Conservation (phyloP, 768 basidiomycete species). For the Artomyces pyxidatus region DNA sequence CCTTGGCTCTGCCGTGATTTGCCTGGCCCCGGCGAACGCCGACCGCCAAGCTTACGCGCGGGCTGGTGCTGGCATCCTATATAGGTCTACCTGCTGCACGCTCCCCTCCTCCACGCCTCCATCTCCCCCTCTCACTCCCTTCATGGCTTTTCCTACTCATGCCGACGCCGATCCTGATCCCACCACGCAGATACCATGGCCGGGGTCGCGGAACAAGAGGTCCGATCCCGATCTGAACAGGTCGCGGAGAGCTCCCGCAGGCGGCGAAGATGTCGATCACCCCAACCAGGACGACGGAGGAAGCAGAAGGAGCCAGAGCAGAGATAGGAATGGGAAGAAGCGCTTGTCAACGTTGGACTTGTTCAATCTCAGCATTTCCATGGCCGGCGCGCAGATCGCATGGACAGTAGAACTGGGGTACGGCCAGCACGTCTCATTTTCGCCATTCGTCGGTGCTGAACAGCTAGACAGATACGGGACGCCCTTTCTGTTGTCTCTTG, state of each 20-base stretch:
- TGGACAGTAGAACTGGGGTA: slow-evolving; percentile 96
- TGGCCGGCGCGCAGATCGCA: slow-evolving; percentile 91
- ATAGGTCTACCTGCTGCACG: neutral
- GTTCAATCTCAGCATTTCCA: slow-evolving; percentile 78
- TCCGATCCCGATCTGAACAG: slow-evolving; percentile 18
- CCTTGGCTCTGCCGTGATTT: too few relatives aligned
- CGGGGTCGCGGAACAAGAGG: slow-evolving; percentile 22
- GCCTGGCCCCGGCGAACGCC: neutral
- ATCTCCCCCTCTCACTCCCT: neutral
- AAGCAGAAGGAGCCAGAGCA: slow-evolving; percentile 5
- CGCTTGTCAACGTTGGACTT: slow-evolving; percentile 36
- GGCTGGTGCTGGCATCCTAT: neutral
- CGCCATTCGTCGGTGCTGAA: slow-evolving; percentile 1
- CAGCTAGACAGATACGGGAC: slow-evolving; percentile 73
- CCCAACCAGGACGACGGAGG: neutral
- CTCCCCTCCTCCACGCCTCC: neutral
- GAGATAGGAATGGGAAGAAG: slow-evolving; percentile 23
- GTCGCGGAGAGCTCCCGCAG: neutral
- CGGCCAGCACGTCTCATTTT: neutral
- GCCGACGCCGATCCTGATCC: slow-evolving; percentile 58
- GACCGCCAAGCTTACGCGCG: too few relatives aligned
- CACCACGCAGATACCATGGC: slow-evolving; percentile 77
- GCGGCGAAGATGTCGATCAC: neutral
- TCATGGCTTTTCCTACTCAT: slow-evolving; percentile 54
- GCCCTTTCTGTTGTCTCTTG: slow-evolving; percentile 77